A percentile compares a stretch with the other conserved stretches of the same genome.
These are phyloP conservation scores for Exutisphaerella laricina DNA, from an alignment of 2,329 filamentous ascomycete species.

Conservation along the genomic window DNA sequence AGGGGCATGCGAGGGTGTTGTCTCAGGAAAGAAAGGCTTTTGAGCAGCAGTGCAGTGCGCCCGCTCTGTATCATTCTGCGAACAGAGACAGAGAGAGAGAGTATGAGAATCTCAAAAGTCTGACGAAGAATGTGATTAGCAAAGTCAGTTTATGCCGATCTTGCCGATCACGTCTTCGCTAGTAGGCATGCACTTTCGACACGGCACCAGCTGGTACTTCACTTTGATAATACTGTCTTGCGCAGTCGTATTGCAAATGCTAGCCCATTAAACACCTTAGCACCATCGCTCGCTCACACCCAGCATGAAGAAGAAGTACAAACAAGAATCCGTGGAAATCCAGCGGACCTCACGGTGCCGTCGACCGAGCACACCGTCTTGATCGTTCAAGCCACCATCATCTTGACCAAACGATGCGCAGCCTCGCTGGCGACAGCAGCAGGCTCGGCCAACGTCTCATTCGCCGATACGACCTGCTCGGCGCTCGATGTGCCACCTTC, in stretches of 20 bases:
- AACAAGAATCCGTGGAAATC: not conserved
- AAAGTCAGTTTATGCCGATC: too few relatives aligned
- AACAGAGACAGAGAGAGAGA: too few relatives aligned
- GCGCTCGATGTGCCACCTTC: constrained; percentile 12
- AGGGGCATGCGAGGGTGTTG: constrained; percentile 10
- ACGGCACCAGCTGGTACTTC: too few relatives aligned
- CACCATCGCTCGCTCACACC: not conserved
- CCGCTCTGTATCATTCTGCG: too few relatives aligned
- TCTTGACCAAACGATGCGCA: not conserved
- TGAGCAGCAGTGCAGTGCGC: too few relatives aligned
- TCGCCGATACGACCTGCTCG: not conserved
- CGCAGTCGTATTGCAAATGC: too few relatives aligned
- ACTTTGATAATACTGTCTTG: too few relatives aligned
- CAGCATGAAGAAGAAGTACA: not conserved
- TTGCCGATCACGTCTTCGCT: too few relatives aligned
- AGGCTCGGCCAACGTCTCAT: not conserved
- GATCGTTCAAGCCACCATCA: not conserved
- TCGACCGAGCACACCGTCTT: not conserved
- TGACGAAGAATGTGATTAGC: too few relatives aligned
- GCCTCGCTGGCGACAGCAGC: not conserved
- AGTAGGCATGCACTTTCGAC: too few relatives aligned
- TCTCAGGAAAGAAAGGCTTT: constrained; percentile 5
- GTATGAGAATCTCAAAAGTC: too few relatives aligned
- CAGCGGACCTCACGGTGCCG: not conserved
- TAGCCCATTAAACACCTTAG: not conserved